Conservation (phyloP, 2,329 filamentous ascomycete genomes). For the Botrytis hyacinthi region DNA sequence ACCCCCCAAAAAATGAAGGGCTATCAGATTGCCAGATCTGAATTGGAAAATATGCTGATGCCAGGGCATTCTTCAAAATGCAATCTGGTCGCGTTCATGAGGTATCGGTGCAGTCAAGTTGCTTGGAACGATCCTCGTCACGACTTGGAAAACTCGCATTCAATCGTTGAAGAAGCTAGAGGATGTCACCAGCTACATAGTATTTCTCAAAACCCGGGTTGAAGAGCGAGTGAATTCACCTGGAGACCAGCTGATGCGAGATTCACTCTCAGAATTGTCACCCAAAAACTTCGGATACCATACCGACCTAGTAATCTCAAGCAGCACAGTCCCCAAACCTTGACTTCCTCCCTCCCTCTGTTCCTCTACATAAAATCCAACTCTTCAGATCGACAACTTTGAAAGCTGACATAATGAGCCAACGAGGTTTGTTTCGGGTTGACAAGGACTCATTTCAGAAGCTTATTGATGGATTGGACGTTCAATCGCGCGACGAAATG, state of each 20-base stretch:
- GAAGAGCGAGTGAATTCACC: not conserved
- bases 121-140: not conserved
- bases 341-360: not conserved
- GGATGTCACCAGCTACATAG: not conserved
- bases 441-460: not conserved
- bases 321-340: not conserved
- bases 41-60: not conserved
- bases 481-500: not conserved
- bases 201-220: not conserved
- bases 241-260: not conserved
- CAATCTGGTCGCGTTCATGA: not conserved
- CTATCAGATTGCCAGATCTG: not conserved
- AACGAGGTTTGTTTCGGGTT: not conserved
- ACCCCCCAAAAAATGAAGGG: not conserved
- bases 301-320: not conserved
- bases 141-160: not conserved
- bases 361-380: not conserved
- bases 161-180: not conserved
- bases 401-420: not conserved
- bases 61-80: not conserved
- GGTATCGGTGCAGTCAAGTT: not conserved
- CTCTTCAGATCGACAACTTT: not conserved
- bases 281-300: not conserved
- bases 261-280: not conserved
- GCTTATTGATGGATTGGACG: not conserved